phyloP scores from a whole-genome alignment of 345 rosid species.

The Gossypium herbaceum region DNA sequence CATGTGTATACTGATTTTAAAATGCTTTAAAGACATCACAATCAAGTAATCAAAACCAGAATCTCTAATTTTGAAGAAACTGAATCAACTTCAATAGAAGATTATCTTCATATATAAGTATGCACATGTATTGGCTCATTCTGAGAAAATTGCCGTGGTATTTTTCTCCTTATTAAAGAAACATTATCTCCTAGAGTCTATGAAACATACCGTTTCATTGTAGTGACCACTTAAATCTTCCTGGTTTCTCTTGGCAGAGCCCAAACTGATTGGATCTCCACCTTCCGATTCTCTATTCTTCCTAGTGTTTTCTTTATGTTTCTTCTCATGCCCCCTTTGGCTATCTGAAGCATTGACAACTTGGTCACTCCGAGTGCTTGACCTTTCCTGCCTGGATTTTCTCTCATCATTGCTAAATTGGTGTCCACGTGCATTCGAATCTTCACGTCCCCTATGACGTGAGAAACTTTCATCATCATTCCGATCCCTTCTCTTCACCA shows the following conservation, averaged over 20 bases:
- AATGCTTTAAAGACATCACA: not conserved
- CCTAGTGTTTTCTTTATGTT: slow-evolving; percentile 59
- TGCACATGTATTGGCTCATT: slow-evolving; percentile 14
- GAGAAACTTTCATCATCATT: slow-evolving; percentile 58
- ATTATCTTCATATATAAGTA: not conserved
- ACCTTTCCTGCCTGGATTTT: slow-evolving; percentile 68
- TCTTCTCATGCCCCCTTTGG: slow-evolving; percentile 55
- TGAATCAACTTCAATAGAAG: slow-evolving; percentile 6
- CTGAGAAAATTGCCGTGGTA: slow-evolving; percentile 10
- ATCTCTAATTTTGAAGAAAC: slow-evolving; percentile 13
- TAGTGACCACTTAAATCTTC: slow-evolving; percentile 62
- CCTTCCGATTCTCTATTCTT: slow-evolving; percentile 67
- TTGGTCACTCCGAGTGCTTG: slow-evolving; percentile 51
- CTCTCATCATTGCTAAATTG: slow-evolving; percentile 50
- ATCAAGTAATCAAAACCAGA: slow-evolving; percentile 12
- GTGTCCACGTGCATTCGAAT: slow-evolving; percentile 51
- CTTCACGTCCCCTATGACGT: slow-evolving; percentile 61
- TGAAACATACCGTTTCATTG: slow-evolving; percentile 69
- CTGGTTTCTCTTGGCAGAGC: slow-evolving; percentile 54
- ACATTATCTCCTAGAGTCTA: slow-evolving; percentile 24
- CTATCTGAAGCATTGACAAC: slow-evolving; percentile 48
- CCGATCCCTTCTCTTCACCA: slow-evolving; percentile 61
- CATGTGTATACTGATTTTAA: not conserved
- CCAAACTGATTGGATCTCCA: slow-evolving; percentile 39
- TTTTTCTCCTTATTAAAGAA: slow-evolving; percentile 15